Conservation (phyloP, 2,329 filamentous ascomycete genomes). For the Setomelanomma holmii region DNA sequence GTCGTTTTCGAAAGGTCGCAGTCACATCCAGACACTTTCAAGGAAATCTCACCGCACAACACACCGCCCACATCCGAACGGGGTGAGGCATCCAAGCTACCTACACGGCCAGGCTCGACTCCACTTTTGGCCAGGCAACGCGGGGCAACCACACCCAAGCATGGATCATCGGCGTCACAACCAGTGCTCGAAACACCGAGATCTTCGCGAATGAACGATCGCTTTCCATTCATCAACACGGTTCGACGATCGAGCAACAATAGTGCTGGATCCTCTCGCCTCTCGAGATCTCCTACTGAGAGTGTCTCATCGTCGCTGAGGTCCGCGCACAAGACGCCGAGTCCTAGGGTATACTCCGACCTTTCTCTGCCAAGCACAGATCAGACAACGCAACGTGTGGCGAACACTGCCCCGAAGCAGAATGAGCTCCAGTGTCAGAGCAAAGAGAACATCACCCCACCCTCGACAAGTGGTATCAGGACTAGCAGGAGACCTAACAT, state of each 20-base stretch:
- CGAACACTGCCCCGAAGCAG: conserved; percentile 11
- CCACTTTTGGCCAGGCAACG: not conserved
- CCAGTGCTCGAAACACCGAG: conserved; percentile 20
- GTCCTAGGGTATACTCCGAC: conserved; percentile 27
- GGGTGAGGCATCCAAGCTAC: not conserved
- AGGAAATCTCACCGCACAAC: conserved; percentile 1
- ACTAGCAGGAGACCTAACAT: not conserved
- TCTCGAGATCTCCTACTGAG: conserved; percentile 21
- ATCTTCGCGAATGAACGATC: conserved; percentile 54
- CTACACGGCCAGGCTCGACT: not conserved
- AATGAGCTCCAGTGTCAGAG: conserved; percentile 8
- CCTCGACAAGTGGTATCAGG: conserved; percentile 1
- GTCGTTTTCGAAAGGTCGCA: conserved; percentile 2
- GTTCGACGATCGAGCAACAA: conserved; percentile 38
- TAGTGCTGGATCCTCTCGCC: conserved; percentile 26
- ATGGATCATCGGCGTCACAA: conserved; percentile 14
- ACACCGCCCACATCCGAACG: not conserved
- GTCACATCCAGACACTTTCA: conserved; percentile 5
- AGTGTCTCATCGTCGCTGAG: conserved; percentile 20
- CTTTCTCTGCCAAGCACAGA: conserved; percentile 19
- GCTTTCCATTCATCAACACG: conserved; percentile 51
- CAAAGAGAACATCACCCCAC: conserved; percentile 36
- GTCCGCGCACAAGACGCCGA: conserved; percentile 16
- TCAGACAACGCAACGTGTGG: conserved; percentile 7
- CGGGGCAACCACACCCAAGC: conserved; percentile 8